Percentiles rank a stretch among this genome's conserved stretches.
phyloP scores from a whole-genome alignment of 768 basidiomycete species.

The Daedalea quercina region DNA sequence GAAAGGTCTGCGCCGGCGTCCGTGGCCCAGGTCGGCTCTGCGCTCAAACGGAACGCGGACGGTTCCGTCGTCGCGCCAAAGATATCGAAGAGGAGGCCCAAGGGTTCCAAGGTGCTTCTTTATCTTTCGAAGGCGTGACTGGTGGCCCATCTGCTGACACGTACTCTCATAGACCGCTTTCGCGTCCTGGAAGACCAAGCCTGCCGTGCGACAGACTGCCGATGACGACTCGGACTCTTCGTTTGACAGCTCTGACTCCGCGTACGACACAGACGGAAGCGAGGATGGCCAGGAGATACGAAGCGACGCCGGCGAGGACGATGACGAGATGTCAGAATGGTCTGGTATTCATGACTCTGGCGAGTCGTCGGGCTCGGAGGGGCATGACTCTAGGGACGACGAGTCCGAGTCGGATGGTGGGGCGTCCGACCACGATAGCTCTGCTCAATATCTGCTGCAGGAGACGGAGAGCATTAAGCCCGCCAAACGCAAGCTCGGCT shows the following conservation, averaged over 20 bases:
- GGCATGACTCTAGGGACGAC: constrained; percentile 8
- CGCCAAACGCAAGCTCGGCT: constrained; percentile 42
- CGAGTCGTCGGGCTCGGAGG: constrained; percentile 1
- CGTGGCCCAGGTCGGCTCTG: constrained; percentile 44
- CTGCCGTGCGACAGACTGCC: constrained; percentile 6
- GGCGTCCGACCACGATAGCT: too few species aligned
- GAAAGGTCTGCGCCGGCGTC: constrained; percentile 1
- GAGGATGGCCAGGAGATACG: constrained; percentile 19
- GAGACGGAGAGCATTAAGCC: constrained; percentile 17
- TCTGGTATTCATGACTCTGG: constrained; percentile 13
- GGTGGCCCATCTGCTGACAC: constrained; percentile 41
- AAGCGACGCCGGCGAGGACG: constrained; percentile 14
- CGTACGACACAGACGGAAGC: constrained; percentile 37
- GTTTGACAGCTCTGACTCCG: constrained; percentile 77
- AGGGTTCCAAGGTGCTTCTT: constrained; percentile 36
- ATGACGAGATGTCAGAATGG: constrained; percentile 18
- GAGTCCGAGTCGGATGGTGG: constrained; percentile 7
- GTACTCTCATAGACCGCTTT: not conserved
- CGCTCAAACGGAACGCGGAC: constrained; percentile 58
- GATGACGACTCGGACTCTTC: constrained; percentile 46
- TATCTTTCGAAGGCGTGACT: too few species aligned
- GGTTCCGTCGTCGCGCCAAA: constrained; percentile 49
- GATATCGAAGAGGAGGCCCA: constrained; percentile 36
- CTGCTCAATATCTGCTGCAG: too few species aligned
- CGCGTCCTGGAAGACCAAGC: constrained; percentile 19